These are phyloP conservation scores for Trypanosoma mega DNA, from an alignment of 208 protist genomes.

Conservation along the genomic window DNA sequence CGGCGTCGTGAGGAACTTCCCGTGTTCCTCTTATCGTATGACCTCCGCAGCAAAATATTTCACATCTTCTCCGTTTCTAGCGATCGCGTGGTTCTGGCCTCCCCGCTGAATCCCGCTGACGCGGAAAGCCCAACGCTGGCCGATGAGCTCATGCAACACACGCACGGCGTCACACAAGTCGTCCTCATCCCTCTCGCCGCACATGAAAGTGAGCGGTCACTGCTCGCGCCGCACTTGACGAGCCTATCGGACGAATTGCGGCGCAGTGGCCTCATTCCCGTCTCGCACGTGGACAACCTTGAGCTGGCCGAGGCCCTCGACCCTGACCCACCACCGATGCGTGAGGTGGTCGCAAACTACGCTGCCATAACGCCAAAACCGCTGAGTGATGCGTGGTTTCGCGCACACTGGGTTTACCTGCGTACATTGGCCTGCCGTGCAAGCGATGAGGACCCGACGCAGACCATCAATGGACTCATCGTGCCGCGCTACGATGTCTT, in stretches of 20 bases:
- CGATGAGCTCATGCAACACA: slow-evolving; percentile 65
- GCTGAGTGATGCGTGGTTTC: slow-evolving; percentile 42
- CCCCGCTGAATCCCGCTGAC: slow-evolving; percentile 9
- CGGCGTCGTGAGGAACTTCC: slow-evolving; percentile 23
- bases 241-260: slow-evolving; percentile 32
- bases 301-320: slow-evolving; percentile 43
- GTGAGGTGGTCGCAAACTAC: slow-evolving; percentile 20
- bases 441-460: slow-evolving; percentile 49
- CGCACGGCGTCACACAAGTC: slow-evolving; percentile 34
- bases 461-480: slow-evolving; percentile 43
- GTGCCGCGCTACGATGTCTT: slow-evolving; percentile 62
- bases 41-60: slow-evolving; percentile 25
- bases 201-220: slow-evolving; percentile 34
- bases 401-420: slow-evolving; percentile 56
- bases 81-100: slow-evolving; percentile 30
- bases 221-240: slow-evolving; percentile 31
- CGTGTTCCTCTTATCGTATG: slow-evolving; percentile 45
- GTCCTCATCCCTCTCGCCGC: slow-evolving; percentile 63
- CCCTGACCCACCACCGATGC: slow-evolving; percentile 25
- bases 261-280: slow-evolving; percentile 52
- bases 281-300: slow-evolving; percentile 60
- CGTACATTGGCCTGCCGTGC: slow-evolving; percentile 61
- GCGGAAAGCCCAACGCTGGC: slow-evolving; percentile 38
- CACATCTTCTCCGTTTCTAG: slow-evolving; percentile 47
- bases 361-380: slow-evolving; percentile 24